Evolutionary conservation across 106 monocot species (phyloP), one percentile per base, ranked within the genome.

Genomic region (Chionographis japonica): DNA sequence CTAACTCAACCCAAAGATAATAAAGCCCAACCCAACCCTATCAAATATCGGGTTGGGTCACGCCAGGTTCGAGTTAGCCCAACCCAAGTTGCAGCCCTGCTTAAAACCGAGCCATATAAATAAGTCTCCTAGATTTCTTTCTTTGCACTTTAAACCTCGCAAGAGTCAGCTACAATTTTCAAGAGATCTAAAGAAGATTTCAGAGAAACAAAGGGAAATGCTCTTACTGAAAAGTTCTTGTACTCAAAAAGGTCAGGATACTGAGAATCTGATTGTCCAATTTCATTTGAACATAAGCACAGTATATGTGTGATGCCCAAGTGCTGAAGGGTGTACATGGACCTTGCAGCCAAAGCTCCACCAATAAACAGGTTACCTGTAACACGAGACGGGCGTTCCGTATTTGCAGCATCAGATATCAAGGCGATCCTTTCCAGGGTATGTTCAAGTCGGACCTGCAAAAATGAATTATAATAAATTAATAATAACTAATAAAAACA

Each of bases 211-310:
- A 73, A 59, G n/a, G 52, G 52, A 50, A 69, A 61, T 62, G 57
- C 12, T 56, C 90, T 77, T 86, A 92, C 95, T 27, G 89, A 89
- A 65, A 97, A 87, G 62, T 92, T 92, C 76, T 73, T 90, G 71
- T 97, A 97, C 27, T 97, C 63, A 65, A 97, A 97, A 56, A 80
- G 72, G 20, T 97, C 87, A 53, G 86, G 97, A 81, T 78, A 79
- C 68, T 97, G 97, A 14, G 89, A 82, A 60, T 97, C 97, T 52
- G 92, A 92, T 72, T 97, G 97, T 15, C 97, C 92, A 79, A 92
- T 97, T 80, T 97, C 97, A 75, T 97, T 89, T 35, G 92, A 78
- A 64, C 97, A 97, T 51, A 97, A 73, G 70, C 95, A 97, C 38
- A 97, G 65, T 61, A 97, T 87, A 73, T 92, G 84, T 19, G 95